Evolutionary conservation across 352 stramenopile species (phyloP).

Genomic region (Blastocystis sp.): DNA sequence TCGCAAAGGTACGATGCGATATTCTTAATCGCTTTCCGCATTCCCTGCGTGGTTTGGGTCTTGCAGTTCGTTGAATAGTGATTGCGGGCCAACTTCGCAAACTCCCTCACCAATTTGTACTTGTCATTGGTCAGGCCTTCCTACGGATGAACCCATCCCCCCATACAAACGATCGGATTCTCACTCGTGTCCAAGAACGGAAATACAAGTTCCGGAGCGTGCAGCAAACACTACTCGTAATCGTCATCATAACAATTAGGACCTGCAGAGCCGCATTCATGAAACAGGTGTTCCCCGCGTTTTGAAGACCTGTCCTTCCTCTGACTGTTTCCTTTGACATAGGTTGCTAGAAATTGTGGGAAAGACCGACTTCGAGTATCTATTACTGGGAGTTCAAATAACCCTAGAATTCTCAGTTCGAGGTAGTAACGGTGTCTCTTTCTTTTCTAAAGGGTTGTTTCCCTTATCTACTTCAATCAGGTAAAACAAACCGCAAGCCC

Average conservation of each 20-base stretch:
- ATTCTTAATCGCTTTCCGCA: conserved; percentile 62
- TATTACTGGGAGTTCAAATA: background rate
- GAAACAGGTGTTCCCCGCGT: conserved; percentile 47
- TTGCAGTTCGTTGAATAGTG: conserved; percentile 38
- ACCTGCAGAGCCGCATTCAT: conserved; percentile 55
- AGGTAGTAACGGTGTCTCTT: background rate
- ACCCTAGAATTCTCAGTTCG: background rate
- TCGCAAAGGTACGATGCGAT: conserved; percentile 64
- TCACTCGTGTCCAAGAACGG: conserved; percentile 58
- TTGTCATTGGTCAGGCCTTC: conserved; percentile 56
- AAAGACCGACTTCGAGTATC: no score
- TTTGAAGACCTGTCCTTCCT: conserved; percentile 36
- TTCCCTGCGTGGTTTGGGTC: conserved; percentile 30
- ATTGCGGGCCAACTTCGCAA: conserved; percentile 37
- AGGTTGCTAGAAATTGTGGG: no score
- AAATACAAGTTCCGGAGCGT: conserved; percentile 35
- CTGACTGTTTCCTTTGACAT: conserved; percentile 56
- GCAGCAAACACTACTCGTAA: conserved; percentile 14
- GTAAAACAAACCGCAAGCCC: background rate
- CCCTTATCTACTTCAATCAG: background rate
- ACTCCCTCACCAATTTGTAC: conserved; percentile 56
- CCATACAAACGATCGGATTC: conserved; percentile 26
- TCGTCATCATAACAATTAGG: background rate
- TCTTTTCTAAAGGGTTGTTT: background rate
- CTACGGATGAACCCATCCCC: background rate